Conservation (phyloP, 2,329 filamentous ascomycete species). For the Niveomyces coronatus region DNA sequence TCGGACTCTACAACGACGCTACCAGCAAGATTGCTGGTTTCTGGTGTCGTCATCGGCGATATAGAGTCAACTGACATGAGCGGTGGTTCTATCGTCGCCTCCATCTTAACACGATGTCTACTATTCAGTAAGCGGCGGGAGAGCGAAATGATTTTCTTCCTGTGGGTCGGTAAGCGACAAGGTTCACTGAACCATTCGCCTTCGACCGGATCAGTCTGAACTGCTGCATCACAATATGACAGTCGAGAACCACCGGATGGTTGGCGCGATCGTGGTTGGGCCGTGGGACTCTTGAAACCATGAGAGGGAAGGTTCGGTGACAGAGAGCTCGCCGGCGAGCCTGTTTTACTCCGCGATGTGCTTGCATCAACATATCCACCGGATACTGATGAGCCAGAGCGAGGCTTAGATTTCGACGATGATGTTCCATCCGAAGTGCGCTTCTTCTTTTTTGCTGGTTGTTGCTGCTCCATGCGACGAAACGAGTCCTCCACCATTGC, state of each 20-base stretch:
- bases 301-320: conserved; percentile 26
- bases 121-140: conserved; percentile 42
- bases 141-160: conserved; percentile 41
- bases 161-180: conserved; percentile 26
- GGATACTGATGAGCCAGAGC: conserved; percentile 26
- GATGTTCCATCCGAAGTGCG: conserved; percentile 44
- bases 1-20: conserved; percentile 25
- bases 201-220: conserved; percentile 45
- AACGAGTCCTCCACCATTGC: conserved; percentile 56
- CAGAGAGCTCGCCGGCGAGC: conserved; percentile 34
- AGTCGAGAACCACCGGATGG: conserved; percentile 28
- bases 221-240: conserved; percentile 38
- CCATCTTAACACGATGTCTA: conserved; percentile 31
- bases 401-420: conserved; percentile 29
- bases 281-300: conserved; percentile 14
- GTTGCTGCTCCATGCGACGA: conserved; percentile 50
- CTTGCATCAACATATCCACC: conserved; percentile 40
- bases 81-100: conserved; percentile 28
- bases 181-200: conserved; percentile 41
- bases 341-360: conserved; percentile 43
- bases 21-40: conserved; percentile 20
- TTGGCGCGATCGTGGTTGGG: conserved; percentile 23
- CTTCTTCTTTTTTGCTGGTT: conserved; percentile 50
- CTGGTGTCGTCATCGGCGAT: background rate
- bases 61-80: conserved; percentile 13